Evolutionary conservation across 495 filamentous ascomycete species (phyloP).

Genomic region (Podospora anserina): DNA sequence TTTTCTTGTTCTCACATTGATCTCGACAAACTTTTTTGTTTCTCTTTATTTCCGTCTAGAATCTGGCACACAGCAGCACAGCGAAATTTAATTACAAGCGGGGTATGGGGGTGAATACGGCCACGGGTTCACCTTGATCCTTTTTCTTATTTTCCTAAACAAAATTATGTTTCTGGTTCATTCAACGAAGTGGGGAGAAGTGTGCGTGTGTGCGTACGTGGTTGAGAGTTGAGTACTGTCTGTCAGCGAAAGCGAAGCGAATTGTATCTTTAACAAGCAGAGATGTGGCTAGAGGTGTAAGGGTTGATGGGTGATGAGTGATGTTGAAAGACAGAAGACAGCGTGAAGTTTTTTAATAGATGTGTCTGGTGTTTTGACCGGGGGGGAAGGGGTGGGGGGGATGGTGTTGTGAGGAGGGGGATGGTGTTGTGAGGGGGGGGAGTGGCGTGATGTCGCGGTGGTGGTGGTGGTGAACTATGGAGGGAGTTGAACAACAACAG

Average conservation of each 20-base stretch:
- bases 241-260: background rate
- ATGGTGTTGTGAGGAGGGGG: too few relatives aligned
- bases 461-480: background rate
- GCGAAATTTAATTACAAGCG: constrained; percentile 20
- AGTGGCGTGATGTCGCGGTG: background rate
- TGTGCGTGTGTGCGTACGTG: background rate
- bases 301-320: background rate
- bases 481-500: background rate
- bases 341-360: background rate
- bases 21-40: constrained; percentile 25
- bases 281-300: background rate
- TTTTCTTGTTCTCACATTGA: constrained; percentile 12
- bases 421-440: background rate
- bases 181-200: background rate
- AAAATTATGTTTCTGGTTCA: constrained; percentile 1
- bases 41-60: constrained; percentile 30
- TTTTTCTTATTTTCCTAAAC: constrained; percentile 3
- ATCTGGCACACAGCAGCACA: constrained; percentile 29
- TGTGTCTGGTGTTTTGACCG: background rate
- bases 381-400: background rate
- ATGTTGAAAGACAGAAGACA: background rate
- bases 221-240: background rate
- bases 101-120: constrained; percentile 3
- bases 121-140: background rate
- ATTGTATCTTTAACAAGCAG: background rate